Evolutionary conservation across 2,329 filamentous ascomycete species (phyloP), one percentile per base, ranked within the genome.

Genomic region (Esteya vermicola): DNA sequence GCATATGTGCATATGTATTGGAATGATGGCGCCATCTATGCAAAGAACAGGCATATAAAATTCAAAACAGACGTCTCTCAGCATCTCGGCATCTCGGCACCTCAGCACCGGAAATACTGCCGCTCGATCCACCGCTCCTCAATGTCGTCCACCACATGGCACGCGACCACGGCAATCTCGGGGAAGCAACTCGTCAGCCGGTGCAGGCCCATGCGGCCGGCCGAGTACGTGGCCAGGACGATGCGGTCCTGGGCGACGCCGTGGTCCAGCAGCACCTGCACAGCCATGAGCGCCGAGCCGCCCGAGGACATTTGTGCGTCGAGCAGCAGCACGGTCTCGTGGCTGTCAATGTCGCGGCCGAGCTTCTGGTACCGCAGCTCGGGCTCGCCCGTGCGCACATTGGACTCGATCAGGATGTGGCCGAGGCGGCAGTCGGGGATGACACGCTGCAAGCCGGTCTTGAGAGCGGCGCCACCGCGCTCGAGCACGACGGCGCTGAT

Each of bases 301-400:
- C 91, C 91, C 45, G 81, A 88, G 21, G 85, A 85, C 82, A 96
- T 95, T 56, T 98, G 91, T 13, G 88, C 80, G 57, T 96, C 91
- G 18, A 96, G 65, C 8, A 98, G 66, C 44, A 98, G 65, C 16
- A 98, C 85, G 4, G 38, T 46, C 48, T 84, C 78, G 53, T 94
- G 82, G 32, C 71, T 59, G 44, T 72, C 63, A 41, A 96, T 82
- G 45, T 85, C 72, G 3, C 72, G 65, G 0, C 85, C 82, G 4
- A 98, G 65, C 47, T 84, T 84, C 43, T 88, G 70, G 55, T 88
- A 96, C 58, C 95, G 89, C 39, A 98, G 64, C 57, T 95, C 89
- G 2, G 91, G 91, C 57, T 96, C 91, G 42, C 85, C 85, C 5
- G 82, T 91, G 21, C 77, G 72, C 43, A 78, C 68, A 55, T 89